Evolutionary conservation across 2,329 filamentous ascomycete species (phyloP), one percentile per base, ranked within the genome.

Genomic region (Pseudogymnoascus destructans): DNA sequence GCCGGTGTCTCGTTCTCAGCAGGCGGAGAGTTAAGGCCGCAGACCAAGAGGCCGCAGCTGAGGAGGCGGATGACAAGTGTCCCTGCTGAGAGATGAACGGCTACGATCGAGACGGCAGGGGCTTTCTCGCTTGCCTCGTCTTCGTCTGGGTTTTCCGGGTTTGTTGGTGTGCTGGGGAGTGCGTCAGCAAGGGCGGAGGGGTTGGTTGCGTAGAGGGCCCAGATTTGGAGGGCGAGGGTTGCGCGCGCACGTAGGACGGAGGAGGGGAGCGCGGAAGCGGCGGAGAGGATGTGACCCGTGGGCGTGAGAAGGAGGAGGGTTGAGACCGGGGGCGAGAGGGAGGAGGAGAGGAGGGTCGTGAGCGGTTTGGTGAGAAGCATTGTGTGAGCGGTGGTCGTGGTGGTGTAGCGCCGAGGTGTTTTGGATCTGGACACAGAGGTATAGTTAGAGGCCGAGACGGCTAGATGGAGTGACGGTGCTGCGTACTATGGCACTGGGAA

Each of bases 321-420:
- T 61, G 80, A 79, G 30, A 85, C 73, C 60, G 77, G 73, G 3
- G 79, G 68, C 1, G 66, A 64, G 6, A 77, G 78, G 68, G 82
- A 80, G 61, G 76, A 71, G 66, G 76, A 74, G 52, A 85, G 78
- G 69, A 85, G 84, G 60, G 77, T 72, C 25, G 80, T 82, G 63
- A 85, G 77, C 61, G 80, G 80, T 69, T 84, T 84, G 33, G 79
- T 83, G 61, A 89, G 75, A 71, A 89, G 75, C 67, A 70, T 69
- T 21, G 10, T 46, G 15, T 35, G 19, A 10, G 56, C 27, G 21
- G 54, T 46, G 10, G 61, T 66, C 9, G 15, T 61, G 65, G 60
- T 8, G 67, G 61, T 65, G 46, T 57, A 30, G 15, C 19, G 58
- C 46, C 52, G 57, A 57, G 58, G 57, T 46, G 58, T 59, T 58